These are phyloP conservation scores for Kwoniella sp. DNA, from an alignment of 768 basidiomycete species.

Conservation along the genomic window DNA sequence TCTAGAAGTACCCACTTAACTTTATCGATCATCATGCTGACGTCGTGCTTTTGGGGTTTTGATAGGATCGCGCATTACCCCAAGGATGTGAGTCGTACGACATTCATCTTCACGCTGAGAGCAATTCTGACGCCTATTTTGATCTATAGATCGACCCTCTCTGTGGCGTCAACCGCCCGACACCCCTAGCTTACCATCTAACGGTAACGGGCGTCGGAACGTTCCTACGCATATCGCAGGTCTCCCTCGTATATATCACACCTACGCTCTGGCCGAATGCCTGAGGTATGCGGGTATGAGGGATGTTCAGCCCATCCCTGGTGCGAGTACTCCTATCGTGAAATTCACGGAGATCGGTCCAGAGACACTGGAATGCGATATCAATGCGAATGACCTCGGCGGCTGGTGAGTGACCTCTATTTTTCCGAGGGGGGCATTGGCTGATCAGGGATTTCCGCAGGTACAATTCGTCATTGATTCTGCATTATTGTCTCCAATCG, in stretches of 20 bases:
- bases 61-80: slow-evolving; percentile 38
- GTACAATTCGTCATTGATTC: slow-evolving; percentile 51
- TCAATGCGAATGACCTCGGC: slow-evolving; percentile 54
- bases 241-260: slow-evolving; percentile 33
- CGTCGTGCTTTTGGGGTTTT: no score
- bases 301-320: slow-evolving; percentile 35
- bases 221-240: slow-evolving; percentile 12
- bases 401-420: slow-evolving; percentile 38
- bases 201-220: neutral
- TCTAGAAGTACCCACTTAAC: no score
- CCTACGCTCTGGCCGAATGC: slow-evolving; percentile 19
- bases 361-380: slow-evolving; percentile 34
- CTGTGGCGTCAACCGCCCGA: slow-evolving; percentile 29
- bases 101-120: neutral
- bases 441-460: slow-evolving; percentile 22
- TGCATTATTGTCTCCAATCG: slow-evolving; percentile 48
- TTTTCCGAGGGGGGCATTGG: neutral
- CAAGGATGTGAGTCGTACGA: slow-evolving; percentile 45
- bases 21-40: no score
- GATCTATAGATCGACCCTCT: slow-evolving; percentile 25
- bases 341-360: slow-evolving; percentile 42
- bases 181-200: neutral
- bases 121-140: neutral
- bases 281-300: slow-evolving; percentile 23
- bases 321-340: slow-evolving; percentile 49